A percentile compares a stretch with the other conserved stretches of the same genome.
Conservation (phyloP, 495 filamentous ascomycete genomes). For the Podospora anserina region DNA sequence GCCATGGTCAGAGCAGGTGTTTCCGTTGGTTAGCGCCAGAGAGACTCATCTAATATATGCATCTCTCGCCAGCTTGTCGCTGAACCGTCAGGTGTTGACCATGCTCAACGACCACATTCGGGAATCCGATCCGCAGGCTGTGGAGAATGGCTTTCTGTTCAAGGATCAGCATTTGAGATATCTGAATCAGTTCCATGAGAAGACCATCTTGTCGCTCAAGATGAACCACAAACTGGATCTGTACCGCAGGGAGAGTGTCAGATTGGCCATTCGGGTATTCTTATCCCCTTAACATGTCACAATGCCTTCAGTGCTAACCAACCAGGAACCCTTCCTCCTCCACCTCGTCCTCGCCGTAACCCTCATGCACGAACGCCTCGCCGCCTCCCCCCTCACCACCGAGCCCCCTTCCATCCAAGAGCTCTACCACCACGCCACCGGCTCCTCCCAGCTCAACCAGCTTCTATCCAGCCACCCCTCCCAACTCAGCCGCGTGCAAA, state of each 20-base stretch:
- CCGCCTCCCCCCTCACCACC: constrained; percentile 10
- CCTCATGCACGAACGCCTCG: constrained; percentile 37
- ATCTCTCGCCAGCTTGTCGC: constrained; percentile 14
- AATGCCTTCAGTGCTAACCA: neutral
- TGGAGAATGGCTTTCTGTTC: constrained; percentile 21
- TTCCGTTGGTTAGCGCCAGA: neutral
- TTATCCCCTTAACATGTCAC: neutral
- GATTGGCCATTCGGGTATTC: constrained; percentile 30
- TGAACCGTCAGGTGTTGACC: constrained; percentile 16
- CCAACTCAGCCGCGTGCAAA: constrained; percentile 22
- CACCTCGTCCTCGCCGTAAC: constrained; percentile 40
- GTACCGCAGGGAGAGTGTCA: constrained; percentile 29
- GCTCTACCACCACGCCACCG: constrained; percentile 37
- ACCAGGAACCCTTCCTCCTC: constrained; percentile 37
- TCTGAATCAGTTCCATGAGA: constrained; percentile 35
- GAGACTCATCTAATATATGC: neutral
- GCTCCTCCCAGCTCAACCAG: constrained; percentile 37
- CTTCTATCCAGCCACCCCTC: constrained; percentile 30
- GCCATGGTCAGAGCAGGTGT: constrained; percentile 29
- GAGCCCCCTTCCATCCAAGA: constrained; percentile 11
- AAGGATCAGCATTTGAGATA: constrained; percentile 28
- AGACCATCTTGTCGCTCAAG: constrained; percentile 42
- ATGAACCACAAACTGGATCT: constrained; percentile 24
- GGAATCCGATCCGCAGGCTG: neutral
- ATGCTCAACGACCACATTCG: constrained; percentile 26